These are phyloP conservation scores for Vigna mungo DNA, from an alignment of 306 rosid species.

Conservation along the genomic window DNA sequence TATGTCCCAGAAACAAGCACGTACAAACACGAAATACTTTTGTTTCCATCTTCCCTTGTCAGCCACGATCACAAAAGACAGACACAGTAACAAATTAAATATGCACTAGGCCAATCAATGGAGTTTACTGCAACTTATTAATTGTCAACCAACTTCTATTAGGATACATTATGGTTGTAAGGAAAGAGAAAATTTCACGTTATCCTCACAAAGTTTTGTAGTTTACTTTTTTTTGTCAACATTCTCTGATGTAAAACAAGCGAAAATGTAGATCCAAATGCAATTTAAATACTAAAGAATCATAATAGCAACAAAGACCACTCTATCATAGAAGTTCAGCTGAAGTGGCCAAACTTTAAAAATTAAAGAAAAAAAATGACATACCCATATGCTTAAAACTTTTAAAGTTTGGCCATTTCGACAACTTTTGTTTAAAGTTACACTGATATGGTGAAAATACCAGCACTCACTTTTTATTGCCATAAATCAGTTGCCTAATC, in stretches of 20 bases:
- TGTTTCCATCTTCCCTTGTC: not conserved
- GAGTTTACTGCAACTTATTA: not conserved
- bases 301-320: slow-evolving; percentile 3
- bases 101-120: not conserved
- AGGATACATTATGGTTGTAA: not conserved
- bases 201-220: not conserved
- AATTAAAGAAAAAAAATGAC: no score
- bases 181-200: not conserved
- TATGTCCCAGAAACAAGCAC: not conserved
- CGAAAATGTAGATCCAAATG: not conserved
- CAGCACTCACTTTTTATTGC: not conserved
- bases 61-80: not conserved
- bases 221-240: not conserved
- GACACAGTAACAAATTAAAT: not conserved
- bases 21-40: not conserved
- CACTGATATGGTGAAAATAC: no score
- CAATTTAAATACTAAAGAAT: slow-evolving; percentile 3
- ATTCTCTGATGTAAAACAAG: not conserved
- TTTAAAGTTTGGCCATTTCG: no score
- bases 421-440: no score
- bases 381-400: no score
- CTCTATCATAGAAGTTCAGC: not conserved
- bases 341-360: no score
- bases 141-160: not conserved
- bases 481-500: slow-evolving; percentile 32